Base-by-base conservation (phyloP, 768 basidiomycete genomes). In the Termitomyces sp. region DNA sequence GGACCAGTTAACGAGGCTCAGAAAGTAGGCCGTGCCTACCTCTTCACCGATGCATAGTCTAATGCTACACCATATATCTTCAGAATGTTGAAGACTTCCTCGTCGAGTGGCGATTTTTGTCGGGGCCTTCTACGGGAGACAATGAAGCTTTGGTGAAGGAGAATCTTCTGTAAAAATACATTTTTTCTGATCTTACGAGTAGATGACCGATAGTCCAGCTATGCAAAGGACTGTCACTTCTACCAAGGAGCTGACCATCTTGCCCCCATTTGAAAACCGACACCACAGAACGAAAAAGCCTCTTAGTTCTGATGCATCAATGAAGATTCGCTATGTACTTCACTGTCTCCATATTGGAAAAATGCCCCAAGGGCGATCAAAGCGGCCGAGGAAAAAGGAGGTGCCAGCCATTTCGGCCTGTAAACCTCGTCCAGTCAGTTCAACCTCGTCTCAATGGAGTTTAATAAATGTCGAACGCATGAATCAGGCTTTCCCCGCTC, bases 31-130 rank as follows among this genome's bases (percentile, higher is more conserved):
- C 16, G 32, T n/a, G 42, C 42, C 17, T 42, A 11, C 1, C 12
- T 34, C 19, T 25, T 16, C 34, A 25, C 49, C n/a, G 23, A 25
- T 17, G 49, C 17, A 12, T 23, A 37, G 17, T 42, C 28, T 30
- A 30, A 41, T 12, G 28, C 34, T 10, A 40, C 25, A 52, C 35
- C 17, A 1, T 16, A 7, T 48, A 21, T 14, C 19, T 16, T 28
- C 16, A 64, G 63, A 60, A 54, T 53, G 54, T 64, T 5, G 61
- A 61, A 21, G 39, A 59, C 28, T 61, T 40, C 42, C 50, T 63
- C 32, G 42, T 61, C 8, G 17, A 42, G 7, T 52, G 43, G 23
- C 49, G 61, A 12, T 59, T 62, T 27, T 19, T 64, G 25, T 56
- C 59, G 5, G 41, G 59, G 28, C 45, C 41, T 10, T 41, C 54